Base-by-base conservation (phyloP, 257 asterid genomes). In the Lantana camara region DNA sequence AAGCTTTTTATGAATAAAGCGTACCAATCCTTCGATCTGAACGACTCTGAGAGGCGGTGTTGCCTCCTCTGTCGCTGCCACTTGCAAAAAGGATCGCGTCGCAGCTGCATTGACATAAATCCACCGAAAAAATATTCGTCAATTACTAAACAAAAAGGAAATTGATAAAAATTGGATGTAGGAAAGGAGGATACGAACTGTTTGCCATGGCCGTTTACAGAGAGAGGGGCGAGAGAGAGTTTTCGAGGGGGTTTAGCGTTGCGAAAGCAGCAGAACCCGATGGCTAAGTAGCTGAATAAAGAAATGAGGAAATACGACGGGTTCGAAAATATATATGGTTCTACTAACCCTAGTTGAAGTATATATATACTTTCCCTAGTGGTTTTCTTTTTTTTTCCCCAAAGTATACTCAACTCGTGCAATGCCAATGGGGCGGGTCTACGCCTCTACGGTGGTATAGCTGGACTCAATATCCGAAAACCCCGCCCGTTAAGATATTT, bases 1-100 rank as follows among this genome's bases (percentile, higher is more conserved):
- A 14, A 10, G 22, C 1, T 41, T 50, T n/a, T n/a, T n/a, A n/a
- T n/a, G n/a, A 27, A 15, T 14, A 29, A 29, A 44, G 9, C 81
- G 20, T 82, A 93, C 98, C 91, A 93, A 69, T 63, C 97, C 99
- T 81, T 93, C 99, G 75, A 93, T 93, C 87, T 93, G 99, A 30
- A 93, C 99, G 17, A 85, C 95, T 73, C 97, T 84, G 70, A 93
- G 85, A 20, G 97, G 97, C 61, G 96, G 86, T 41, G 94, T 72
- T 9, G 71, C 83, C 79, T 90, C 98, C 82, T 93, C 98, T 13
- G 96, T 79, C 29, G 75, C 85, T 15, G 95, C 98, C 38, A 79
- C 98, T 80, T 93, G 98, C 75, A 93, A 70, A 77, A 93, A 93
- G 68, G 98, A 93, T 37, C 94, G 66, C 51, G 83, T 19, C 35